phyloP scores from a whole-genome alignment of 305 asterid species.

The Solanum hybrid region DNA sequence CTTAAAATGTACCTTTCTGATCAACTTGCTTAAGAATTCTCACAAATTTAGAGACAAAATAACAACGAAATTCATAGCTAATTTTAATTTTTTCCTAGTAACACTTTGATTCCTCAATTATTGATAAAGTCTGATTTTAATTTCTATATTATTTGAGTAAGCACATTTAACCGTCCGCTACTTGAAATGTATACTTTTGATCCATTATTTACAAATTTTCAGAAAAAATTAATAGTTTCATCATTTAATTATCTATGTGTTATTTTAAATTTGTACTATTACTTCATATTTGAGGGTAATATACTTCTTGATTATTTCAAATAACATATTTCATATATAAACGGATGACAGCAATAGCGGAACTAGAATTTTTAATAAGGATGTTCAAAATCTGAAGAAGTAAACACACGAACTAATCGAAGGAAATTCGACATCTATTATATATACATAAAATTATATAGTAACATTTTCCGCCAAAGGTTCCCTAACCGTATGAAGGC shows the following conservation, averaged over 20 bases:
- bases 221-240: neutral
- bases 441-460: too few species aligned
- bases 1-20: neutral
- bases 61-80: neutral
- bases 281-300: neutral
- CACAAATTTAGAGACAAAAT: neutral
- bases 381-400: too few species aligned
- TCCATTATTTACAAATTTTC: neutral
- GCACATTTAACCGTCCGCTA: neutral
- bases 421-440: fast-evolving
- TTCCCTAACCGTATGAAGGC: too few species aligned
- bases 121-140: neutral
- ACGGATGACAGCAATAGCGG: fast-evolving
- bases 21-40: neutral
- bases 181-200: neutral
- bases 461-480: too few species aligned
- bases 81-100: neutral
- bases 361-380: too few species aligned
- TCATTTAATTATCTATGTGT: neutral
- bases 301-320: neutral
- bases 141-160: neutral
- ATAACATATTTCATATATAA: neutral
- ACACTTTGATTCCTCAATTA: neutral
- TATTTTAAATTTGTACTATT: neutral
- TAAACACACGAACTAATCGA: too few species aligned